Percentiles rank a stretch among this genome's conserved stretches.
phyloP scores from a whole-genome alignment of 306 rosid genomes.

The Lithocarpus polystachyus region DNA sequence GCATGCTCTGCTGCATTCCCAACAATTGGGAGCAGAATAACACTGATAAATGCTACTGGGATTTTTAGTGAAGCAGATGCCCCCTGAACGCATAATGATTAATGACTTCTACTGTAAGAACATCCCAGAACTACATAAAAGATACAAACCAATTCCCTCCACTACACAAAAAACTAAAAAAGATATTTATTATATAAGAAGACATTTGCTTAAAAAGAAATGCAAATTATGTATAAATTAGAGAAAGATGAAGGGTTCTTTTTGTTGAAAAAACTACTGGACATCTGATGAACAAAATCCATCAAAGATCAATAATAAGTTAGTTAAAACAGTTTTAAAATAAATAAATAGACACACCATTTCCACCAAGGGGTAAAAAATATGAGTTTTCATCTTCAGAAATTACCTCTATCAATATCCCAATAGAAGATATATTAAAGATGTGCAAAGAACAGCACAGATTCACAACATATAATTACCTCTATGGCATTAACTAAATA shows the following conservation, averaged over 20 bases:
- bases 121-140: neutral
- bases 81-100: constrained; percentile 41
- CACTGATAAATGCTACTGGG: constrained; percentile 71
- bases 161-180: neutral
- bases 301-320: neutral
- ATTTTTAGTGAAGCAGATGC: constrained; percentile 60
- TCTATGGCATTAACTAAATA: constrained; percentile 74
- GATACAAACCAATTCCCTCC: neutral
- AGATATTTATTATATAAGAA: neutral
- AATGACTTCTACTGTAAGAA: neutral
- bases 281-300: neutral
- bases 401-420: neutral
- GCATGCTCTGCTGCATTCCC: constrained; percentile 94
- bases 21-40: constrained; percentile 75
- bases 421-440: neutral
- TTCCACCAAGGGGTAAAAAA: neutral
- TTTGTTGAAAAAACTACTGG: neutral
- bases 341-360: neutral
- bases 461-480: constrained; percentile 35
- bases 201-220: neutral
- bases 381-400: neutral
- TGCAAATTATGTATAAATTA: neutral
- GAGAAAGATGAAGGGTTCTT: neutral
- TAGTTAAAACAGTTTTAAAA: neutral
- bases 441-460: neutral